Percentiles rank a stretch among this genome's conserved stretches.
These are phyloP conservation scores for Knufia petricola DNA, from an alignment of 2,329 filamentous ascomycete species.

Conservation along the genomic window DNA sequence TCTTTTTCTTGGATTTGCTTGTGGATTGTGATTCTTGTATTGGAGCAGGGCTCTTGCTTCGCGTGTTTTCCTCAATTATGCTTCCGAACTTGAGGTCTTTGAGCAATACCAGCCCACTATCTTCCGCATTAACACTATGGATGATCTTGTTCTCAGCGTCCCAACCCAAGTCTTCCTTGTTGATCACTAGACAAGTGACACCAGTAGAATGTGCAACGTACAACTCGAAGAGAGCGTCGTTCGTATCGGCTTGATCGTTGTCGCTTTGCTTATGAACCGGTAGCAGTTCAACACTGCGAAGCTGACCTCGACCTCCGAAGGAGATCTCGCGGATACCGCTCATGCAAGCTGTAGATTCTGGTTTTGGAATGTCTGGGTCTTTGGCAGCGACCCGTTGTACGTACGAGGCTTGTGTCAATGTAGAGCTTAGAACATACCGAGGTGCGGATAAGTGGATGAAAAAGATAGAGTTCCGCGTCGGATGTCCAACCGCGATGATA, in stretches of 20 bases:
- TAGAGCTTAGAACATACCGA: slow-evolving; percentile 67
- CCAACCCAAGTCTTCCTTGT: slow-evolving; percentile 86
- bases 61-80: slow-evolving; percentile 32
- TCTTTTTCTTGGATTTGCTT: slow-evolving; percentile 33
- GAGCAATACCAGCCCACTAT: slow-evolving; percentile 64
- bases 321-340: slow-evolving; percentile 94
- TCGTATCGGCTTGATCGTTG: slow-evolving; percentile 48
- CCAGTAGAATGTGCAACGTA: slow-evolving; percentile 97
- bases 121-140: slow-evolving; percentile 61
- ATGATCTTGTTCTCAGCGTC: slow-evolving; percentile 81
- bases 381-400: slow-evolving; percentile 66
- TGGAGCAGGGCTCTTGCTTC: slow-evolving; percentile 28
- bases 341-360: slow-evolving; percentile 93
- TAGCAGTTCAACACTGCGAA: slow-evolving; percentile 85
- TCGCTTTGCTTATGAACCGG: slow-evolving; percentile 47
- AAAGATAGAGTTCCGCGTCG: slow-evolving; percentile 94
- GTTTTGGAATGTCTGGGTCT: slow-evolving; percentile 64
- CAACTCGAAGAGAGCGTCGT: slow-evolving; percentile 77
- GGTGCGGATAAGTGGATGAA: slow-evolving; percentile 92
- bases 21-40: slow-evolving; percentile 26
- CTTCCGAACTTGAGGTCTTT: slow-evolving; percentile 49
- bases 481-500: slow-evolving; percentile 90
- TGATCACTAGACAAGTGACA: slow-evolving; percentile 80
- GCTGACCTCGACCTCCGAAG: slow-evolving; percentile 71
- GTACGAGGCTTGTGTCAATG: slow-evolving; percentile 77